Percentiles rank a stretch among this genome's conserved stretches.
These are phyloP conservation scores for Phaeomoniella chlamydospora DNA, from an alignment of 2,329 filamentous ascomycete species.

Conservation along the genomic window DNA sequence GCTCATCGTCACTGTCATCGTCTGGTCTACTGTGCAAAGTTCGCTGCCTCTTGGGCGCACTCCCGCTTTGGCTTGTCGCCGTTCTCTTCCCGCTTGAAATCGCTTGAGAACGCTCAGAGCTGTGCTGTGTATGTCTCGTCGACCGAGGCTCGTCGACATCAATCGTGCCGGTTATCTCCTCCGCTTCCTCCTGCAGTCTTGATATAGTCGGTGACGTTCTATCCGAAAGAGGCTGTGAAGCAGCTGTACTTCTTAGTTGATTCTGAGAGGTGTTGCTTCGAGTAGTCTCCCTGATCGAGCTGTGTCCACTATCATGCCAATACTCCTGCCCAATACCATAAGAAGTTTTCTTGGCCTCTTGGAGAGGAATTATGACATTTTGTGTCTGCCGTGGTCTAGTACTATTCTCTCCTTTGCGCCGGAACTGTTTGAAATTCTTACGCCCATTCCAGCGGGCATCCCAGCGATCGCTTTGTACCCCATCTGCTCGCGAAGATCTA, in stretches of 20 bases:
- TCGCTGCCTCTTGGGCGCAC: conserved; percentile 14
- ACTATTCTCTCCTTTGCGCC: conserved; percentile 37
- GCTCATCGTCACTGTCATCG: conserved; percentile 42
- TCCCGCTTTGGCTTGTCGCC: conserved; percentile 7
- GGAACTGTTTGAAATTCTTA: conserved; percentile 91
- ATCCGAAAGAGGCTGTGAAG: conserved; percentile 8
- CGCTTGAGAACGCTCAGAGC: not conserved
- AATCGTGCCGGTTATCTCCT: conserved; percentile 5
- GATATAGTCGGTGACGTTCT: conserved; percentile 6
- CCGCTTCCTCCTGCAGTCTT: conserved; percentile 10
- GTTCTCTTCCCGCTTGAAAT: conserved; percentile 7
- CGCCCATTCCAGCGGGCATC: conserved; percentile 83
- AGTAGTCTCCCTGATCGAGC: conserved; percentile 13
- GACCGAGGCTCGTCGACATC: conserved; percentile 1
- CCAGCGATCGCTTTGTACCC: conserved; percentile 51
- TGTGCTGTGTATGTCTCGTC: not conserved
- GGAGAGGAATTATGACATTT: conserved; percentile 53
- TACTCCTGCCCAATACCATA: conserved; percentile 65
- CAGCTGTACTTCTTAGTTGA: conserved; percentile 4
- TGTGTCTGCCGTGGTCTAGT: conserved; percentile 21
- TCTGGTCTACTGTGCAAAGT: conserved; percentile 21
- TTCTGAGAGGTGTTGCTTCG: conserved; percentile 15
- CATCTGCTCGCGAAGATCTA: conserved; percentile 18
- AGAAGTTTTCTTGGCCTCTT: conserved; percentile 56
- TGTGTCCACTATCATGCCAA: conserved; percentile 37